Conservation (phyloP, 2,329 filamentous ascomycete genomes). For the Aciculosporium take region DNA sequence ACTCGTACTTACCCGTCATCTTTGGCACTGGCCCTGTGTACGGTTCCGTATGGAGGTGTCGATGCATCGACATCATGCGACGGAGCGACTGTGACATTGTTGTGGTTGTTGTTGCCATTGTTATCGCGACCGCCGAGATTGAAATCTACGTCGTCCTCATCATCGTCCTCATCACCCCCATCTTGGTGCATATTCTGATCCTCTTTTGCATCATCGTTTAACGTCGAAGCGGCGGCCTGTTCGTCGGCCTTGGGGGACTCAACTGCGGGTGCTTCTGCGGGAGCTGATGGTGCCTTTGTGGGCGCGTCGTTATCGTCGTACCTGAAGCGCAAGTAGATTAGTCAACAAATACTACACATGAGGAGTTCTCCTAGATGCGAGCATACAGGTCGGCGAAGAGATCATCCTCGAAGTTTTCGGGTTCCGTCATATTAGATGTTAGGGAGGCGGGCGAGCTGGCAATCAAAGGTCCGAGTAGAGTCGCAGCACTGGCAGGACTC, state of each 20-base stretch:
- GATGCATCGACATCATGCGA: slow-evolving; percentile 19
- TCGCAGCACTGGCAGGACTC: slow-evolving; percentile 1
- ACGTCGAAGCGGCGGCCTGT: slow-evolving; percentile 10
- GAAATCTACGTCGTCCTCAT: slow-evolving; percentile 40
- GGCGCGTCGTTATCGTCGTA: slow-evolving; percentile 50
- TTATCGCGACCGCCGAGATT: slow-evolving; percentile 33
- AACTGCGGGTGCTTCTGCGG: slow-evolving; percentile 15
- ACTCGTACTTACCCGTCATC: slow-evolving; percentile 28
- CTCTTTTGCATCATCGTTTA: slow-evolving; percentile 9
- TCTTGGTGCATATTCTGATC: slow-evolving; percentile 31
- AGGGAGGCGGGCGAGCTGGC: background rate
- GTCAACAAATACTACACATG: background rate
- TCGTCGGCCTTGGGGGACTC: slow-evolving; percentile 16
- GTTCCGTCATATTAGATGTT: slow-evolving; percentile 51
- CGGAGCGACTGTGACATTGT: slow-evolving; percentile 14
- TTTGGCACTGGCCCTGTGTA: slow-evolving; percentile 49
- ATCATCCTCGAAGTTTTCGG: slow-evolving; percentile 78
- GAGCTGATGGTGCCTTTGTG: slow-evolving; percentile 23
- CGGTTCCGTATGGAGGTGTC: slow-evolving; percentile 21
- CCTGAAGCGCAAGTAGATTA: slow-evolving; percentile 22
- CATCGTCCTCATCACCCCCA: slow-evolving; percentile 25
- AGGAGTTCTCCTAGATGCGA: background rate
- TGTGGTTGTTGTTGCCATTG: no score
- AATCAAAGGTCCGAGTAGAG: background rate
- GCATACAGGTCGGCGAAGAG: slow-evolving; percentile 88